Base-by-base conservation (phyloP, 2,329 filamentous ascomycete species). In the Botrytis sinoallii region DNA sequence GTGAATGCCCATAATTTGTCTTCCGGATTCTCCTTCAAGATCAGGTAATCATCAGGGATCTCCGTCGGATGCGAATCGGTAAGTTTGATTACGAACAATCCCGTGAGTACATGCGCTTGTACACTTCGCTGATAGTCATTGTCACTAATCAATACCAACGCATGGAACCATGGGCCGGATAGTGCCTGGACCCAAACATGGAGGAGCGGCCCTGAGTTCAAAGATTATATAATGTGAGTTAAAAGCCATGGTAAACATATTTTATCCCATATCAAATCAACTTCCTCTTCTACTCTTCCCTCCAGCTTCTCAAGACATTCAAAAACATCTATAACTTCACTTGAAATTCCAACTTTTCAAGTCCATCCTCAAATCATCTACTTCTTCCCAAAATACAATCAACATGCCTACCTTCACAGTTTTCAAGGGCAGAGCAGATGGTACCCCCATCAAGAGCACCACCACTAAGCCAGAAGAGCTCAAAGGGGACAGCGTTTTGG, bases 381-480 rank as follows among this genome's bases (percentile, higher is more conserved):
- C 55, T 44, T 71, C 38, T 61, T 42, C 44, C 29, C 1, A 61
- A 14, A 64, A 12, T 22, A 48, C n/a, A 63, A 18, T 59, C 71
- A 70, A 48, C 22, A 74, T 74, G 73, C 60, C 65, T 73, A 64
- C 73, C 29, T 75, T 76, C 71, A 76, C 75, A 22, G 75, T 76
- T 48, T 76, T 71, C 74, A 75, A 75, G 57, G 75, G 75, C 25
- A 38, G 46, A 35, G 48, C 60, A 32, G 59, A 73, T 61, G 73
- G 74, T 10, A 52, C 38, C 29, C 44, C 68, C n/a, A 64, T 65
- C 38, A 68, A 74, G 32, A 68, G 63, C 29, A 75, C 61, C 40
- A 75, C 74, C 25, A 75, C 71, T 32, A 73, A 57, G 40, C 71
- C 70, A n/a, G 73, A 74, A 29, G 32, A 71, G 60, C 71, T 75